Percentiles rank a stretch among this genome's conserved stretches.
Evolutionary conservation across 1,284 basidiomycete genomes (phyloP).

Genomic region (Heterobasidion parviporum): DNA sequence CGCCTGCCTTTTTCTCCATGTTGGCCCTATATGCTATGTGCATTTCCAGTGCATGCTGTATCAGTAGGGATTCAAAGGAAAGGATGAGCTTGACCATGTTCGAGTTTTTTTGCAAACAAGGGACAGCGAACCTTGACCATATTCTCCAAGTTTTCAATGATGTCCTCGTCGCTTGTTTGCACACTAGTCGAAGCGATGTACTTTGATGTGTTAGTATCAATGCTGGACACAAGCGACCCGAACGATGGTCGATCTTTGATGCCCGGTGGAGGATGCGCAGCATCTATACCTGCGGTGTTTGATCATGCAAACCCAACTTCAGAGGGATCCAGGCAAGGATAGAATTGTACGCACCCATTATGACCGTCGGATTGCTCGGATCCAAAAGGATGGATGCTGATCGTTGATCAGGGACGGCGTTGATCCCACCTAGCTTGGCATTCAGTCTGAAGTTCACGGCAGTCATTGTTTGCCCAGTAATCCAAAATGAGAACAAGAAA

Average conservation of each 20-base stretch:
- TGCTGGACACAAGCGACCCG: slow-evolving; percentile 64
- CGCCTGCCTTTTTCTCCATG: slow-evolving; percentile 43
- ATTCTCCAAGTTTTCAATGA: slow-evolving; percentile 58
- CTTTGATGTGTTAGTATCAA: slow-evolving; percentile 57
- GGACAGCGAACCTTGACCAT: slow-evolving; percentile 42
- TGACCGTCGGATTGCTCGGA: slow-evolving; percentile 59
- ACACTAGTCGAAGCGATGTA: slow-evolving; percentile 49
- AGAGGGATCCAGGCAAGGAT: neutral
- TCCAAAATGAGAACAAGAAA: neutral
- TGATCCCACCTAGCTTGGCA: slow-evolving; percentile 75
- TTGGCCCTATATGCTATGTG: slow-evolving; percentile 46
- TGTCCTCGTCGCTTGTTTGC: slow-evolving; percentile 62
- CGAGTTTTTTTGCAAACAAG: neutral
- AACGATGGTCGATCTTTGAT: slow-evolving; percentile 68
- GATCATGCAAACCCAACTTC: neutral
- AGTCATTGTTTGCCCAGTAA: neutral
- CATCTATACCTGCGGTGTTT: slow-evolving; percentile 51
- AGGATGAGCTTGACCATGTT: neutral
- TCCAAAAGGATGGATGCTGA: slow-evolving; percentile 56
- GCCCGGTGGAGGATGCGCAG: slow-evolving; percentile 74
- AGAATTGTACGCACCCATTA: slow-evolving; percentile 47
- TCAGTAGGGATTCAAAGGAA: neutral
- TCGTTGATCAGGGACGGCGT: slow-evolving; percentile 57
- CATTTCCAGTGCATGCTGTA: slow-evolving; percentile 48
- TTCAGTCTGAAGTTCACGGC: slow-evolving; percentile 49